phyloP scores from a whole-genome alignment of 169 alveolate species.

The Plasmodium cynomolgi region DNA sequence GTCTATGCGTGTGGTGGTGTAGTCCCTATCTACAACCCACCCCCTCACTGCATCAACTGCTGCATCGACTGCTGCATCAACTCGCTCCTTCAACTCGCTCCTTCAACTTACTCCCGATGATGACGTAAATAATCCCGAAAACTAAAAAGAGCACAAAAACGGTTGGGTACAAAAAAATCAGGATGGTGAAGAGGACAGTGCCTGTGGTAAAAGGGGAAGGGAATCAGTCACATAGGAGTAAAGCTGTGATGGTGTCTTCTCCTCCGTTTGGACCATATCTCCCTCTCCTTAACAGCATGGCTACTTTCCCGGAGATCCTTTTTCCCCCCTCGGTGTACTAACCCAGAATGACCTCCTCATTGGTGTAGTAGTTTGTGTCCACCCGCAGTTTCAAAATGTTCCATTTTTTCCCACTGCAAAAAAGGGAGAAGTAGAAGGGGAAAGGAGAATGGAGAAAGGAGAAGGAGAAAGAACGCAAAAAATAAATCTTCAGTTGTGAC shows the following conservation, averaged over 20 bases:
- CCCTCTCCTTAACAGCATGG: background rate
- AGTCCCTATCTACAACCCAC: background rate
- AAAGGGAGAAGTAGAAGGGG: background rate
- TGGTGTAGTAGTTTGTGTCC: constrained; percentile 63
- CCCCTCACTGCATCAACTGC: background rate
- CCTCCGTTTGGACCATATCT: background rate
- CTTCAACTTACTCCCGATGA: constrained; percentile 17
- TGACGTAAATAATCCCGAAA: constrained; percentile 37
- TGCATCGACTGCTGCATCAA: too few species aligned
- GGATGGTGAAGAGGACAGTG: constrained; percentile 38
- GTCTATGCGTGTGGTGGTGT: background rate
- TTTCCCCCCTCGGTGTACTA: background rate
- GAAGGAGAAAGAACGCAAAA: background rate
- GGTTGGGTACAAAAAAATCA: constrained; percentile 59
- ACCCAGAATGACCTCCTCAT: constrained; percentile 67
- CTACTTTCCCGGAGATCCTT: background rate
- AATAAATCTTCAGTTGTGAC: background rate
- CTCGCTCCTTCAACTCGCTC: background rate
- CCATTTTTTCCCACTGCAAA: constrained; percentile 73
- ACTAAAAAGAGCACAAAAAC: constrained; percentile 20
- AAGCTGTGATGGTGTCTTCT: background rate
- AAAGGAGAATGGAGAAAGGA: background rate
- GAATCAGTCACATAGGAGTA: too few species aligned
- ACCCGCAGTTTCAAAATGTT: constrained; percentile 44
- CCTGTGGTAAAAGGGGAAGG: constrained; percentile 9